Conservation (phyloP, 2,329 filamentous ascomycete genomes). For the Diaporthe velutina region DNA sequence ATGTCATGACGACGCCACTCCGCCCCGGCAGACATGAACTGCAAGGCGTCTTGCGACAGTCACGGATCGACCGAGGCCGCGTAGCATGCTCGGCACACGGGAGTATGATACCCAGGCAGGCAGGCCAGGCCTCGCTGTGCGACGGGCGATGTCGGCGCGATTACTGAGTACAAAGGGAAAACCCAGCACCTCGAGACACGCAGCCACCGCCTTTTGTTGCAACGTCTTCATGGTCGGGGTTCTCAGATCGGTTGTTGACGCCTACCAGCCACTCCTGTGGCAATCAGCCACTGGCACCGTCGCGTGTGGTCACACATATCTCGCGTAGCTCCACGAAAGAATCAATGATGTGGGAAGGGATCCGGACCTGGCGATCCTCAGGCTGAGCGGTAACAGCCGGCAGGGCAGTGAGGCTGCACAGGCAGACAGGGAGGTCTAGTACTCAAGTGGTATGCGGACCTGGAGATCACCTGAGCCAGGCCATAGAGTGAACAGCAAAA, state of each 20-base stretch:
- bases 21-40: slow-evolving; percentile 12
- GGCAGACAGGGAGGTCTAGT: not conserved
- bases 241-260: slow-evolving; percentile 34
- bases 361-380: slow-evolving; percentile 22
- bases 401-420: slow-evolving; percentile 7
- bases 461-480: slow-evolving; percentile 13
- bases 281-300: slow-evolving; percentile 12
- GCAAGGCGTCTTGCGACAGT: slow-evolving; percentile 16
- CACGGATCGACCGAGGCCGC: slow-evolving; percentile 19
- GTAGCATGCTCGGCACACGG: not conserved
- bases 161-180: not conserved
- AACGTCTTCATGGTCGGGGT: slow-evolving; percentile 16
- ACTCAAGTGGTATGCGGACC: not conserved
- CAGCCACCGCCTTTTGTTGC: slow-evolving; percentile 27
- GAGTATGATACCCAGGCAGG: not conserved
- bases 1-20: not conserved
- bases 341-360: not conserved
- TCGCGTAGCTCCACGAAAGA: slow-evolving; percentile 28
- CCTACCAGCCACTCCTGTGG: slow-evolving; percentile 14
- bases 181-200: not conserved
- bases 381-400: slow-evolving; percentile 1
- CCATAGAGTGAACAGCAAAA: not conserved
- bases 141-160: slow-evolving; percentile 23
- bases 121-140: not conserved
- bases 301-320: slow-evolving; percentile 28